Conservation (phyloP, 352 stramenopile species). For the Pythium phragmitis region DNA sequence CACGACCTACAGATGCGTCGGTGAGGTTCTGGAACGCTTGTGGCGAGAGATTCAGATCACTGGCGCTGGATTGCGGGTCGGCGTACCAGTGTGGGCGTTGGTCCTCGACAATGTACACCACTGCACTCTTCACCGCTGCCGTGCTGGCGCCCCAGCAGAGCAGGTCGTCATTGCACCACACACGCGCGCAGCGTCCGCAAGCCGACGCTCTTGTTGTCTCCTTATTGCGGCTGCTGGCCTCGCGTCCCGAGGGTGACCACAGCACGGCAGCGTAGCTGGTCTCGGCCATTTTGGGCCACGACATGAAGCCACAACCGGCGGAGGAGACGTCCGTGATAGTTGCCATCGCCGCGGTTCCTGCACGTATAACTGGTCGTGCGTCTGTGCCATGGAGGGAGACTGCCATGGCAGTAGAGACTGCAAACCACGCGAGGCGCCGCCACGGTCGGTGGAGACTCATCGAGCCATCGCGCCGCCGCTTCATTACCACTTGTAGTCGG, state of each 20-base stretch:
- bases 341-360: constrained; percentile 20
- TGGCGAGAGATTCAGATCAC: constrained; percentile 33
- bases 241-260: background rate
- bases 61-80: background rate
- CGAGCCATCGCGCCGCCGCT: constrained; percentile 17
- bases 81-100: constrained; percentile 25
- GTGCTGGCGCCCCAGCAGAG: constrained; percentile 1
- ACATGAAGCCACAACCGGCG: constrained; percentile 34
- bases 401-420: background rate
- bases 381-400: background rate
- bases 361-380: background rate
- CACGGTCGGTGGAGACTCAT: background rate
- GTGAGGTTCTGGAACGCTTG: constrained; percentile 32
- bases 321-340: constrained; percentile 10
- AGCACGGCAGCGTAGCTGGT: constrained; percentile 20
- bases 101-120: constrained; percentile 36
- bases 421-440: background rate
- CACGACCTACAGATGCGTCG: constrained; percentile 17
- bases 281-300: constrained; percentile 23
- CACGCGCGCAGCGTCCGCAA: constrained; percentile 35
- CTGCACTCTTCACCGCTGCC: background rate
- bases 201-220: constrained; percentile 3
- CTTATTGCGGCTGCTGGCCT: background rate
- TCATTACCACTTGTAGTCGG: constrained; percentile 10
- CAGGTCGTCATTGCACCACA: constrained; percentile 22